Evolutionary conservation across 1,284 basidiomycete species (phyloP).

Genomic region (Leccinum fallax): DNA sequence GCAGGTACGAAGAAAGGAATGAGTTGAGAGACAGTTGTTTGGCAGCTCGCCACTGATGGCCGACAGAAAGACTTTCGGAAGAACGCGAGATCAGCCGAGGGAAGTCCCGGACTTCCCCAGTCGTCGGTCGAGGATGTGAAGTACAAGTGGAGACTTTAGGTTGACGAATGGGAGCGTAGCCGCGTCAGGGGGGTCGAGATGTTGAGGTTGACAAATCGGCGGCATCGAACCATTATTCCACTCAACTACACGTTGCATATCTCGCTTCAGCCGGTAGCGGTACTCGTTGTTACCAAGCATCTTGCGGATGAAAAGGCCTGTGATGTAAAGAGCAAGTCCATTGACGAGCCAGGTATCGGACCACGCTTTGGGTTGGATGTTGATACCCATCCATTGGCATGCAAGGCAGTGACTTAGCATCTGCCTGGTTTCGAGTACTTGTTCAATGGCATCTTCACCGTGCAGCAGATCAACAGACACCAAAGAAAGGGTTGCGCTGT

Average conservation of each 20-base stretch:
- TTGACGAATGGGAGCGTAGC: conserved; percentile 86
- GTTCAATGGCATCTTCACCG: conserved; percentile 90
- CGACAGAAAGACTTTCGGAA: conserved; percentile 94
- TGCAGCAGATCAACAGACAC: conserved; percentile 85
- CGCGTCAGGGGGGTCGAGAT: conserved; percentile 81
- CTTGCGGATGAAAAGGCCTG: conserved; percentile 85
- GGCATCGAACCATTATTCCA: conserved; percentile 90
- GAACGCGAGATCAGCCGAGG: conserved; percentile 89
- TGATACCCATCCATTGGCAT: conserved; percentile 97
- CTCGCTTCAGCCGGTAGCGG: conserved; percentile 92
- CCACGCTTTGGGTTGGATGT: conserved; percentile 92
- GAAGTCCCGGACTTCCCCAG: conserved; percentile 95
- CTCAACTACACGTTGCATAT: conserved; percentile 90
- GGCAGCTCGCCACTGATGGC: conserved; percentile 91
- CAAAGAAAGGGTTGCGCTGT: conserved; percentile 84
- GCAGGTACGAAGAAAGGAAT: conserved; percentile 89
- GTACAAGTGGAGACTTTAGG: conserved; percentile 91
- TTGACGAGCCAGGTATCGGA: conserved; percentile 97
- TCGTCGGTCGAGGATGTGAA: conserved; percentile 94
- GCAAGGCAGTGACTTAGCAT: conserved; percentile 87
- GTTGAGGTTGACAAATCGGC: conserved; percentile 91
- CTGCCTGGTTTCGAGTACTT: conserved; percentile 90
- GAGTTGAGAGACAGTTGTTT: conserved; percentile 87
- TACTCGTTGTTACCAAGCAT: conserved; percentile 98
- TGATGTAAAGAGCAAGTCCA: conserved; percentile 90